Evolutionary conservation across 2,329 filamentous ascomycete species (phyloP), one percentile per base, ranked within the genome.

Genomic region (Thelonectria discophora): DNA sequence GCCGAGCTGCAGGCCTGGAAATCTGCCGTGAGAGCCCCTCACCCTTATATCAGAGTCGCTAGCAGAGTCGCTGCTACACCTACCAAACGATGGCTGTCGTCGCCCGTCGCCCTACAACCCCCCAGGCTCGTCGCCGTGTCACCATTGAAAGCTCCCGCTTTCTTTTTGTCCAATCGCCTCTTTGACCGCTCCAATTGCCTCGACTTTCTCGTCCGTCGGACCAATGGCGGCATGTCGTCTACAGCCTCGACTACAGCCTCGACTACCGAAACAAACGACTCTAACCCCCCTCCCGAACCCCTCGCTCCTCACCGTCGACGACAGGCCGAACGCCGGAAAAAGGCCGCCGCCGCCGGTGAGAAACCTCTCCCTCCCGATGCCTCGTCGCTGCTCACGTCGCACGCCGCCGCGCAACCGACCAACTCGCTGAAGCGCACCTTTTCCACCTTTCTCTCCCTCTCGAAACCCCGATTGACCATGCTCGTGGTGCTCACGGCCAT

Each of bases 391-490:
- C 81, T 89, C 20, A 81, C 86, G 40, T 79, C 79, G 50, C 78
- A 77, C 49, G 87, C 82, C 58, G 83, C 81, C 48, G 77, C 77
- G 50, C 82, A 81, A 56, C 85, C 80, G 9, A 74, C 78, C 8
- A 74, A 80, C 65, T 87, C 87, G 15, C 59, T 86, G 54, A 84
- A 85, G 21, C 91, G 93, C 59, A 84, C 87, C 57, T 74, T 95
- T 65, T 91, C 93, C 20, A 89, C 92, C 30, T 93, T 93, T 71
- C 89, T 99, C 65, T 92, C 95, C 24, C 88, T 99, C 67, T 91
- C 94, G n/a, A 99, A 99, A 76, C 95, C 95, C 3, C 93, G 94
- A 55, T 88, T 99, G 50, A 94, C 93, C 8, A 90, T 96, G 70
- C 88, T 99, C 48, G 90, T 99, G 64, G 90, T 97, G 32, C 88